phyloP scores from a whole-genome alignment of 2,329 filamentous ascomycete genomes.

The Fusarium sp. region DNA sequence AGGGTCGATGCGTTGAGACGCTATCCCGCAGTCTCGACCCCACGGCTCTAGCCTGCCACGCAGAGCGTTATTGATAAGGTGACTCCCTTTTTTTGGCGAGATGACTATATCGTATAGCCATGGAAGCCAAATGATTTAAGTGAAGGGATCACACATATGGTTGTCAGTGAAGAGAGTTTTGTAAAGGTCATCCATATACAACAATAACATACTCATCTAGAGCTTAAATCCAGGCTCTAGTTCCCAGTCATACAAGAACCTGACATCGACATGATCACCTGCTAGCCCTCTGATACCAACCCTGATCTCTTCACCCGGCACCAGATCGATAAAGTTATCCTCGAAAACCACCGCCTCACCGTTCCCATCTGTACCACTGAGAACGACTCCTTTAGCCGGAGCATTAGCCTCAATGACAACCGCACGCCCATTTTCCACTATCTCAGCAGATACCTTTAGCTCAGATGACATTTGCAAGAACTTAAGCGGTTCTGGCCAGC shows the following conservation, averaged over 20 bases:
- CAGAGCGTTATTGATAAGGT: too few relatives aligned
- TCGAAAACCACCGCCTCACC: not conserved
- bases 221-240: not conserved
- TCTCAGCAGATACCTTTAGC: fast-evolving
- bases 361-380: not conserved
- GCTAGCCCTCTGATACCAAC: fast-evolving
- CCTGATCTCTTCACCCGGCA: not conserved
- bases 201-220: too few relatives aligned
- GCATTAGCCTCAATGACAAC: not conserved
- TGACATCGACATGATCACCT: not conserved
- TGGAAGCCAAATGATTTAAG: too few relatives aligned
- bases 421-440: not conserved
- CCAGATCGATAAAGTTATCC: conserved; percentile 1
- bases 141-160: too few relatives aligned
- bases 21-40: too few relatives aligned
- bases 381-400: not conserved
- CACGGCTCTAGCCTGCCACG: too few relatives aligned
- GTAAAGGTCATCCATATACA: too few relatives aligned
- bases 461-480: not conserved
- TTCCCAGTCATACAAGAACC: conserved; percentile 26
- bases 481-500: conserved; percentile 14
- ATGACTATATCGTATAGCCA: too few relatives aligned
- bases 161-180: too few relatives aligned
- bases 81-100: too few relatives aligned
- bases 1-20: too few relatives aligned